Conservation (phyloP, 1,139 yeast genomes). For the Geotrichum histeridarum region DNA sequence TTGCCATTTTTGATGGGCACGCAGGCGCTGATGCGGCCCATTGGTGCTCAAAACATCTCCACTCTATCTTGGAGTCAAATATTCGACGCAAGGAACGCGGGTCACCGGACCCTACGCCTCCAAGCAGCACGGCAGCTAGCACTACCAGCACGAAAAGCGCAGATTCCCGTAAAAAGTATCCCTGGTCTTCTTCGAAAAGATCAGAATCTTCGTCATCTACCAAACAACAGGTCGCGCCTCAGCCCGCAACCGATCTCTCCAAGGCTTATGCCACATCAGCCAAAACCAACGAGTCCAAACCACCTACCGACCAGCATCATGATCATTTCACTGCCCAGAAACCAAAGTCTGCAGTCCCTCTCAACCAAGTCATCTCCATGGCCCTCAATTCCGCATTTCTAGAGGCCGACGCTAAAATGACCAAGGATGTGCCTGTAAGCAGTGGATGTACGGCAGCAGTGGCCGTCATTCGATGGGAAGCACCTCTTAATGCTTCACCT, state of each 20-base stretch:
- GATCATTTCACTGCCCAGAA: background rate
- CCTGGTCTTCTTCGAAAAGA: background rate
- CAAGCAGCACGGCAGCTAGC: background rate
- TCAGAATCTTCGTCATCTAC: background rate
- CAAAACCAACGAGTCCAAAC: background rate
- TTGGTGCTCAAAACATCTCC: constrained; percentile 90
- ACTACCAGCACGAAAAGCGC: constrained; percentile 1
- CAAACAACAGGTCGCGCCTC: background rate
- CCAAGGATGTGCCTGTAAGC: constrained; percentile 49
- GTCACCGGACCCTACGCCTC: background rate
- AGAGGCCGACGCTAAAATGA: constrained; percentile 68
- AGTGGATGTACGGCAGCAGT: constrained; percentile 95
- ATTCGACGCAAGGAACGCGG: constrained; percentile 31
- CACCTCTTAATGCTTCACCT: constrained; percentile 21
- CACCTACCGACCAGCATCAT: constrained; percentile 3
- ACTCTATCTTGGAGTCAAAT: constrained; percentile 55
- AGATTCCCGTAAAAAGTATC: constrained; percentile 4
- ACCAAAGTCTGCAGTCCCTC: constrained; percentile 6
- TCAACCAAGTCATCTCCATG: constrained; percentile 27
- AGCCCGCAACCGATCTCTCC: background rate
- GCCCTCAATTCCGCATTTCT: constrained; percentile 47
- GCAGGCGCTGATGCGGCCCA: constrained; percentile 93
- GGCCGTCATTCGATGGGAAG: constrained; percentile 85
- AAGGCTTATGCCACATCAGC: background rate
- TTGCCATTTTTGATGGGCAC: constrained; percentile 96